These are phyloP conservation scores for Dispira parvispora DNA, from an alignment of 192 early-diverging fungal species.

Conservation along the genomic window DNA sequence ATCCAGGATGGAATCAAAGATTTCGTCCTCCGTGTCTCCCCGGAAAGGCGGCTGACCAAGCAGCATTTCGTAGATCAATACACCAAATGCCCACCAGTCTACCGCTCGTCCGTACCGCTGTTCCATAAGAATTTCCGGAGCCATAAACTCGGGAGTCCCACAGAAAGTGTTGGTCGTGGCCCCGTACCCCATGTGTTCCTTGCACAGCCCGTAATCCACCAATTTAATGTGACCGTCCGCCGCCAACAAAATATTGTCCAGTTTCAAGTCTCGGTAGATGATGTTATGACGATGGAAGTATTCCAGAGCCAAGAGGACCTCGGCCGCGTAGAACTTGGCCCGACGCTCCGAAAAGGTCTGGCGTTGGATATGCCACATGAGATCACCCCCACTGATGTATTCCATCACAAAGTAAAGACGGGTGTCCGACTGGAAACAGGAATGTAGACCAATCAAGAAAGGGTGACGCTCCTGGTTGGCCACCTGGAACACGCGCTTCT, in stretches of 20 bases:
- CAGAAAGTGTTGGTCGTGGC: conserved; percentile 88
- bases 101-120: conserved; percentile 92
- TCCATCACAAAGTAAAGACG: conserved; percentile 98
- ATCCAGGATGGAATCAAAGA: conserved; percentile 92
- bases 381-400: conserved; percentile 89
- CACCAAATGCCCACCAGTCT: conserved; percentile 97
- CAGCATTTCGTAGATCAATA: conserved; percentile 80
- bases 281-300: conserved; percentile 93
- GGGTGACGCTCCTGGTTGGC: conserved; percentile 85
- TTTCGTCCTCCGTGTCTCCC: conserved; percentile 94
- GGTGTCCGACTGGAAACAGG: conserved; percentile 89
- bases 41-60: conserved; percentile 84
- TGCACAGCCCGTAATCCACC: conserved; percentile 97
- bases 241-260: conserved; percentile 89
- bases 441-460: conserved; percentile 91
- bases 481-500: conserved; percentile 84
- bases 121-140: conserved; percentile 91
- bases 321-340: conserved; percentile 93
- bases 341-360: conserved; percentile 76
- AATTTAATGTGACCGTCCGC: conserved; percentile 93
- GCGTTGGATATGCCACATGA: conserved; percentile 98
- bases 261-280: conserved; percentile 92
- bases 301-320: conserved; percentile 84
- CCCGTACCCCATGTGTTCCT: conserved; percentile 85
- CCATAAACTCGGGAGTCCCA: conserved; percentile 99